A percentile compares a stretch with the other conserved stretches of the same genome.
Evolutionary conservation across 257 asterid species (phyloP).

Genomic region (Agastache rugosa): DNA sequence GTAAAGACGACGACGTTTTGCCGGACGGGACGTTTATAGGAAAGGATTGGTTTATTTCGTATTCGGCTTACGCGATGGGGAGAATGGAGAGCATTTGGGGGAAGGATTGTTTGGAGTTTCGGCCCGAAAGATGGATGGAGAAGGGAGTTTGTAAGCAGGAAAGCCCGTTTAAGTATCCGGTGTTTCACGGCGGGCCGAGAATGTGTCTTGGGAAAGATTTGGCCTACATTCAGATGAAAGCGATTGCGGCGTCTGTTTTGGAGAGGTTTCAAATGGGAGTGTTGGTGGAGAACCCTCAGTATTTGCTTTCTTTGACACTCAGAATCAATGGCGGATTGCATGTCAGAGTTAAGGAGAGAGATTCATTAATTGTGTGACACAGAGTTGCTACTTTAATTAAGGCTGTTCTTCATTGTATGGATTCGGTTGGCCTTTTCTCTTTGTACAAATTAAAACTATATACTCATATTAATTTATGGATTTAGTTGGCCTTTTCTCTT

Average conservation of each 20-base stretch:
- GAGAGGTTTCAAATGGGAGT: conserved; percentile 64
- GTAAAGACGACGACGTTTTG: conserved; percentile 59
- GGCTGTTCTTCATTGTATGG: background rate
- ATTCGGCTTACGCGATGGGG: conserved; percentile 80
- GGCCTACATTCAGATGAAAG: conserved; percentile 96
- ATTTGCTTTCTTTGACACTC: conserved; percentile 72
- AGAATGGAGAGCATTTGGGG: conserved; percentile 92
- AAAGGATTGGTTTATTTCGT: conserved; percentile 67
- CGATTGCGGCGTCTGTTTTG: conserved; percentile 74
- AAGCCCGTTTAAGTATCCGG: conserved; percentile 68
- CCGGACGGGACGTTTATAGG: conserved; percentile 87
- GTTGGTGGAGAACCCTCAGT: conserved; percentile 65
- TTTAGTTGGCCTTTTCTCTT: too few species aligned
- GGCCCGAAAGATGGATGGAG: conserved; percentile 93
- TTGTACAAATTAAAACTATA: background rate
- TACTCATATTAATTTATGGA: too few species aligned
- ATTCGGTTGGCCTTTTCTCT: background rate
- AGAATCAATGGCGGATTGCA: conserved; percentile 84
- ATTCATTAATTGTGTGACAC: too few species aligned
- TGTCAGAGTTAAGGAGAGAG: conserved; percentile 54
- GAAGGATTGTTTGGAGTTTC: conserved; percentile 68
- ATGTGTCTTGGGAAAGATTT: conserved; percentile 88
- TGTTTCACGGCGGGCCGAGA: conserved; percentile 91
- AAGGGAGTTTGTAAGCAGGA: conserved; percentile 68
- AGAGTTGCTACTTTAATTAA: too few species aligned